Conservation (phyloP, 192 early-diverging fungal genomes). For the Ambispora gerdemannii region DNA sequence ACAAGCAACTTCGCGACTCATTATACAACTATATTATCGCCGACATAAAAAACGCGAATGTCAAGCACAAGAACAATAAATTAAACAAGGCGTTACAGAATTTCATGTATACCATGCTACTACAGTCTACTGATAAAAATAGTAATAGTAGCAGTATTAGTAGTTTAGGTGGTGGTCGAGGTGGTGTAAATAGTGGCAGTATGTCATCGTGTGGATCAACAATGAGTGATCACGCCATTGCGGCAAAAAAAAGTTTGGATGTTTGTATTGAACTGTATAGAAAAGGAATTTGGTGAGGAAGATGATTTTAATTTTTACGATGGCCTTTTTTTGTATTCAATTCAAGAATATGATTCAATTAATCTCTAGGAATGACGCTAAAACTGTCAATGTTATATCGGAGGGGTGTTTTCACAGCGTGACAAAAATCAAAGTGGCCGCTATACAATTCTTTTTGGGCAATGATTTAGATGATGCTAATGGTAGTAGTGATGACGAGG, state of each 20-base stretch:
- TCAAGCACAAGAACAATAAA: slow-evolving; percentile 93
- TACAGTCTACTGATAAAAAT: slow-evolving; percentile 65
- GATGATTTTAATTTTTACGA: too few relatives aligned
- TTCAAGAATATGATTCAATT: neutral
- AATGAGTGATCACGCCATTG: slow-evolving; percentile 71
- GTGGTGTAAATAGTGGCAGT: neutral
- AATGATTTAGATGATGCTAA: slow-evolving; percentile 72
- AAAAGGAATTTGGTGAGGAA: slow-evolving; percentile 84
- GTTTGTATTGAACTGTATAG: slow-evolving; percentile 97
- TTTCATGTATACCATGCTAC: slow-evolving; percentile 98
- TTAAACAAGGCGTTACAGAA: slow-evolving; percentile 96
- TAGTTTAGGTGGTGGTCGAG: too few relatives aligned
- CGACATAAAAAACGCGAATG: slow-evolving; percentile 93
- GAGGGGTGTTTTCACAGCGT: slow-evolving; percentile 93
- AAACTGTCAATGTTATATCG: slow-evolving; percentile 98
- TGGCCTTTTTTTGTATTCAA: neutral
- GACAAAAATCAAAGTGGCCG: slow-evolving; percentile 89
- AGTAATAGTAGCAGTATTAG: slow-evolving; percentile 41
- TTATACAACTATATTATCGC: slow-evolving; percentile 93
- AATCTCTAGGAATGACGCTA: slow-evolving; percentile 83
- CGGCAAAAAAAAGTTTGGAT: slow-evolving; percentile 95
- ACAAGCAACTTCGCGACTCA: slow-evolving; percentile 85
- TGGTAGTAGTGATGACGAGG: slow-evolving; percentile 62
- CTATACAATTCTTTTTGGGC: slow-evolving; percentile 92
- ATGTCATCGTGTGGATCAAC: neutral